Base-by-base conservation (phyloP, 805 yeast species). In the Komagataella populi region DNA sequence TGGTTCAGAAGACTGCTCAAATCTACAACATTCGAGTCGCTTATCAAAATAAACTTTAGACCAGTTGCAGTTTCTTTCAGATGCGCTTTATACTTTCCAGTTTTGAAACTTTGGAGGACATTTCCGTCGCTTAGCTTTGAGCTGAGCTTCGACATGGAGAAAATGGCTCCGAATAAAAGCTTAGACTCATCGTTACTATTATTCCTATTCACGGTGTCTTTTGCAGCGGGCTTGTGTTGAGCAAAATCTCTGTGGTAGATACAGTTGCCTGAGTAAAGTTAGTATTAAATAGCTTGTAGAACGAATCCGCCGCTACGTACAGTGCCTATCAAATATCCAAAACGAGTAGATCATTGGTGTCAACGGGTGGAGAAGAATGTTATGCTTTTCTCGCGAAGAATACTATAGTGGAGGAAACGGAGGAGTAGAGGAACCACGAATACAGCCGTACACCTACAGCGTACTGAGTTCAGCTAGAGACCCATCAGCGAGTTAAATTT, bases 261-360 rank as follows among this genome's bases (percentile, higher is more conserved):
- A 65, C 98, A 90, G 55, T 84, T 82, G 58, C 76, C 78, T 73
- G 49, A 8, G 3, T 3, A 17, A 22, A n/a, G 46, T 10, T 49
- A 39, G 30, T 48, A 39, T 18, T 30, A 17, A 52, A 48, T 43
- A 50, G 10, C 14, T 16, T 6, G 7, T 6, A 44, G n/a, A 10
- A 48, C n/a, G n/a, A 45, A 23, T 18, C 6, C 16, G n/a, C 20
- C 4, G 10, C 7, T 23, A 63, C 77, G 49, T 70, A 67, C 97
- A 87, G 67, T 91, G 97, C 63, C 93, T 77, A 64, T 91, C 97
- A 63, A 84, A 91, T 51, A 91, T 78, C 86, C 89, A 87, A 62
- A 90, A 84, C 8, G 96, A 86, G 68, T 83, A 83, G 48, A 89
- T 80, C 39, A 30, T 30, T 12, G 14, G 39, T 30, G 39, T 30